Percentiles rank a stretch among this genome's conserved stretches.
phyloP scores from a whole-genome alignment of 768 basidiomycete genomes.

The Multifurca ochricompacta region DNA sequence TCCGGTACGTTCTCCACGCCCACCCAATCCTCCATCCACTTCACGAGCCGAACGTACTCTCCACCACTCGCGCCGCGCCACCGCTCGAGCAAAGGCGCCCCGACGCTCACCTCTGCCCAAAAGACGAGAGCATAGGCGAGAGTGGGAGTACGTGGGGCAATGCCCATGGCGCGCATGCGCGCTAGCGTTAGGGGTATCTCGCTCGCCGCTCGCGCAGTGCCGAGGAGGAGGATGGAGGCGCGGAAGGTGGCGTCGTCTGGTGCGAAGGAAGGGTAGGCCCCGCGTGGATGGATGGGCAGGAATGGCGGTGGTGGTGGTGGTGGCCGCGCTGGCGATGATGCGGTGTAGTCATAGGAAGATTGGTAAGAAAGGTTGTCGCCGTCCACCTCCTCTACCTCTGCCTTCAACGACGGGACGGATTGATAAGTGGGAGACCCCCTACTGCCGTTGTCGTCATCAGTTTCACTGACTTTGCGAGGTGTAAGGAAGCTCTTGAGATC shows the following conservation, averaged over 20 bases:
- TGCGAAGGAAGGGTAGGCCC: conserved; percentile 33
- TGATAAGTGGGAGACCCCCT: no score
- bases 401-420: no score
- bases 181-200: conserved; percentile 63
- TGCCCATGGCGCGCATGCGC: conserved; percentile 61
- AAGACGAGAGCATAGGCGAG: conserved; percentile 57
- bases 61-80: conserved; percentile 24
- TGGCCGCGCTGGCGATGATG: conserved; percentile 8
- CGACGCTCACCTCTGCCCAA: conserved; percentile 63
- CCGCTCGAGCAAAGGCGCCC: conserved; percentile 49
- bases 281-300: conserved; percentile 9
- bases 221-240: conserved; percentile 55
- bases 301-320: conserved; percentile 16
- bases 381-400: no score
- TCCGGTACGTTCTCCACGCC: conserved; percentile 22
- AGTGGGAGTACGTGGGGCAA: conserved; percentile 47
- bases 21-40: conserved; percentile 28
- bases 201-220: conserved; percentile 36
- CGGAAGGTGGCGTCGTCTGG: conserved; percentile 47
- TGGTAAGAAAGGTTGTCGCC: no score
- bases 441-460: not conserved
- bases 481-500: conserved; percentile 28
- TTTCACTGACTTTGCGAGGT: not conserved
- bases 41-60: conserved; percentile 23
- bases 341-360: not conserved